Evolutionary conservation across 2,329 filamentous ascomycete species (phyloP).

Genomic region (Helotiales sp.): DNA sequence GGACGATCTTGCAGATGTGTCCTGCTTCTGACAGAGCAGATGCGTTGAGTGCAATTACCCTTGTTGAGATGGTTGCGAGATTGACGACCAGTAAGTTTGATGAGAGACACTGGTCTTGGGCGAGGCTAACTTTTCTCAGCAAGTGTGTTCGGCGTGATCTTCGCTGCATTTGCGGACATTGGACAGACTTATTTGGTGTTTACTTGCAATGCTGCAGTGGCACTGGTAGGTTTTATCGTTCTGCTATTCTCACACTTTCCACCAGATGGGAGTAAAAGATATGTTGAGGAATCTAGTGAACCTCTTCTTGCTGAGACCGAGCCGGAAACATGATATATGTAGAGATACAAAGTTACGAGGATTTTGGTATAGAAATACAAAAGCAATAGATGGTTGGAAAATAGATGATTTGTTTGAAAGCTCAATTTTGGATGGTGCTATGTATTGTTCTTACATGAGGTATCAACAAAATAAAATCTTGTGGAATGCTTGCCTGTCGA

Average conservation of each 20-base stretch:
- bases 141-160: conserved; percentile 66
- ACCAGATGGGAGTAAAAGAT: conserved; percentile 38
- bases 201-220: conserved; percentile 63
- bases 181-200: conserved; percentile 65
- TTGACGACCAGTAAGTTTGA: conserved; percentile 45
- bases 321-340: neutral
- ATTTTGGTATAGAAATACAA: neutral
- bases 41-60: conserved; percentile 66
- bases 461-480: too few relatives aligned
- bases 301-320: neutral
- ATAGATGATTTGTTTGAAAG: neutral
- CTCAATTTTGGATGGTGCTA: too few relatives aligned
- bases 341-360: neutral
- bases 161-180: conserved; percentile 60
- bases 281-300: neutral
- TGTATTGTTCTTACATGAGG: too few relatives aligned
- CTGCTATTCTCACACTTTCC: conserved; percentile 47
- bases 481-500: too few relatives aligned
- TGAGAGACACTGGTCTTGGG: neutral
- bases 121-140: conserved; percentile 39
- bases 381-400: neutral
- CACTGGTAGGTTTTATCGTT: conserved; percentile 50
- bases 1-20: conserved; percentile 72
- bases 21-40: conserved; percentile 61
- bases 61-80: conserved; percentile 68